A percentile compares a stretch with the other conserved stretches of the same genome.
phyloP scores from a whole-genome alignment of 2,329 filamentous ascomycete species.

The Microascus cirrosus region DNA sequence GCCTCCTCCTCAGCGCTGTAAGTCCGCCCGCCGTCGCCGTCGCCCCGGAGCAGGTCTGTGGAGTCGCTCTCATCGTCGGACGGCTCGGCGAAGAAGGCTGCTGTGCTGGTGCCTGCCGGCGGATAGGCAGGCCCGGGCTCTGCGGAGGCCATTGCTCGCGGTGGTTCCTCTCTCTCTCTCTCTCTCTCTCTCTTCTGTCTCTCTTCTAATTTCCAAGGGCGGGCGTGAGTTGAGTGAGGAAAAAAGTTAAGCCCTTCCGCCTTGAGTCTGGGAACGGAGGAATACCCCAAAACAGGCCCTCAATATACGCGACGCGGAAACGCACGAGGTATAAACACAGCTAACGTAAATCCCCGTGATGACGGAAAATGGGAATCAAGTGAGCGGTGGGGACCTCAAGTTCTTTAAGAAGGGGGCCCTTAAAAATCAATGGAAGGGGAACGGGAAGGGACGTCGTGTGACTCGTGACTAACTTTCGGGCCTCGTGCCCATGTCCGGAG shows the following conservation, averaged over 20 bases:
- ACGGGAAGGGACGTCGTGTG: not conserved
- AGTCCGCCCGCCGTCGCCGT: too few species aligned
- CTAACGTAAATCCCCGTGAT: not conserved
- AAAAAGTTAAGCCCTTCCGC: too few species aligned
- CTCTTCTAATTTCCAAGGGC: too few species aligned
- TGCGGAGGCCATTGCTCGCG: too few species aligned
- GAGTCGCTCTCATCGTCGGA: not conserved
- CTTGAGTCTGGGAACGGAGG: too few species aligned
- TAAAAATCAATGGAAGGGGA: not conserved
- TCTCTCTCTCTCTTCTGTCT: too few species aligned
- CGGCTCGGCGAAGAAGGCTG: not conserved
- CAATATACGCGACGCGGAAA: not conserved
- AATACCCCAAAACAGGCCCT: too few species aligned
- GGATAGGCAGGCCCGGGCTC: not conserved
- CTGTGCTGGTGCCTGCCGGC: not conserved
- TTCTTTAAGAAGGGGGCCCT: not conserved
- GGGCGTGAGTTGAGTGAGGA: too few species aligned
- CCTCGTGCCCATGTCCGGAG: not conserved
- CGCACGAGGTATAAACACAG: not conserved
- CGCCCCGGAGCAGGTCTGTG: not conserved
- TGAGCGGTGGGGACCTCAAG: not conserved
- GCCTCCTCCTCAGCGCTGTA: slow-evolving; percentile 60
- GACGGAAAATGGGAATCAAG: not conserved
- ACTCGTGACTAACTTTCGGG: not conserved
- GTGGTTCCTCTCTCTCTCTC: too few species aligned